phyloP scores from a whole-genome alignment of 1,139 yeast genomes.

The Taiozyma sp. region DNA sequence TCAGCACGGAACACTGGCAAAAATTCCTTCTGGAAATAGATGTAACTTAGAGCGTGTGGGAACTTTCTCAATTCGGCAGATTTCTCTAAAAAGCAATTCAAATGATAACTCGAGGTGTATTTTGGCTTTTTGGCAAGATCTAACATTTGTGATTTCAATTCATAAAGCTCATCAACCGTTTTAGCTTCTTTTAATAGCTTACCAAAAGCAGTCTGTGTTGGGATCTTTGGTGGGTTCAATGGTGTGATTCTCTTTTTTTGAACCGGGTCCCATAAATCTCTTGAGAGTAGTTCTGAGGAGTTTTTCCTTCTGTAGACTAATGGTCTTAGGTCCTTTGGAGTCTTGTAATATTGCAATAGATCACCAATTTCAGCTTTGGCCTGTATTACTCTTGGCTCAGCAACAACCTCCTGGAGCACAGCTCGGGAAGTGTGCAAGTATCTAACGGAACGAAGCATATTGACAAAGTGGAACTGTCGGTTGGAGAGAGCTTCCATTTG shows the following conservation, averaged over 20 bases:
- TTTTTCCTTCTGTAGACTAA: slow-evolving; percentile 41
- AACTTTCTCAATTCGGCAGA: slow-evolving; percentile 22
- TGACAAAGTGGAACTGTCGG: neutral
- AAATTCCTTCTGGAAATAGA: slow-evolving; percentile 16
- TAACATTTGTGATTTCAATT: slow-evolving; percentile 27
- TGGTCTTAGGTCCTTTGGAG: slow-evolving; percentile 32
- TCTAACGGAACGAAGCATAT: slow-evolving; percentile 15
- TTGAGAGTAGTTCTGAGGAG: slow-evolving; percentile 46
- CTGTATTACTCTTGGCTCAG: neutral
- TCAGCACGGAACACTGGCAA: slow-evolving; percentile 6
- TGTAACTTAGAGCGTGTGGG: slow-evolving; percentile 21
- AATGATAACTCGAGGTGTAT: slow-evolving; percentile 26
- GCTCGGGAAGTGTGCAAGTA: slow-evolving; percentile 11
- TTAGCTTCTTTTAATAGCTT: slow-evolving; percentile 29
- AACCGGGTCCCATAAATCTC: slow-evolving; percentile 46
- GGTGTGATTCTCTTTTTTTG: slow-evolving; percentile 37
- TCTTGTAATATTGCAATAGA: slow-evolving; percentile 24
- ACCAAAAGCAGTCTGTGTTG: slow-evolving; percentile 29
- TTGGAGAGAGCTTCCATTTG: neutral
- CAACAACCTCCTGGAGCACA: slow-evolving; percentile 6
- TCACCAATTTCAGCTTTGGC: slow-evolving; percentile 18
- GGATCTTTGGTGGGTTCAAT: slow-evolving; percentile 30
- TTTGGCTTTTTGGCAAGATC: slow-evolving; percentile 20
- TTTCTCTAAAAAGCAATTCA: slow-evolving; percentile 27
- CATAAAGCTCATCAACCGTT: slow-evolving; percentile 30